phyloP scores from a whole-genome alignment of 1,284 basidiomycete genomes.

The Apiotrichum gamsii region DNA sequence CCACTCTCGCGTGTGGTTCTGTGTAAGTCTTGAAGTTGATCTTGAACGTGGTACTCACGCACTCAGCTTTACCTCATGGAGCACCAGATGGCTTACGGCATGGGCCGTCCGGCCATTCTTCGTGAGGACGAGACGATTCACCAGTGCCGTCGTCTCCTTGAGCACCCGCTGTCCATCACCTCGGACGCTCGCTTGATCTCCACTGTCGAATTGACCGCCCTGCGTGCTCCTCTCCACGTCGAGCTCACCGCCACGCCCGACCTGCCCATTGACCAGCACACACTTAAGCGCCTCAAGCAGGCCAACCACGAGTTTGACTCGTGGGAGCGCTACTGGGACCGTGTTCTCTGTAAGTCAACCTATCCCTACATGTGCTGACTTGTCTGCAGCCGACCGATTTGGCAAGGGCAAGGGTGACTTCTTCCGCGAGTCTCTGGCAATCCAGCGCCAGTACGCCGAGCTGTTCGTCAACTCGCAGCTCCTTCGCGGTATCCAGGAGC shows the following conservation, averaged over 20 bases:
- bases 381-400: slow-evolving; percentile 31
- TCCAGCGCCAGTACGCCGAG: slow-evolving; percentile 10
- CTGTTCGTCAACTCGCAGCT: slow-evolving; percentile 48
- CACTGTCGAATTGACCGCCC: slow-evolving; percentile 53
- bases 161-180: slow-evolving; percentile 79
- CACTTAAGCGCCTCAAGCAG: slow-evolving; percentile 42
- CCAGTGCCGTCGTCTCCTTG: slow-evolving; percentile 70
- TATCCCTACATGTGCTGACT: background rate
- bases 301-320: slow-evolving; percentile 47
- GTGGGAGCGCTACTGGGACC: slow-evolving; percentile 49
- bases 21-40: slow-evolving; percentile 37
- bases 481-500: slow-evolving; percentile 43
- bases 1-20: slow-evolving; percentile 79
- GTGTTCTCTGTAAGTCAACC: slow-evolving; percentile 30
- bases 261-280: slow-evolving; percentile 41
- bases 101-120: slow-evolving; percentile 80
- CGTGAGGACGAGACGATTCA: slow-evolving; percentile 84
- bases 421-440: slow-evolving; percentile 36
- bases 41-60: background rate
- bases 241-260: slow-evolving; percentile 44
- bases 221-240: slow-evolving; percentile 44
- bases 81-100: slow-evolving; percentile 91
- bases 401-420: slow-evolving; percentile 42
- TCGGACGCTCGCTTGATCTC: slow-evolving; percentile 93
- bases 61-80: slow-evolving; percentile 71